Conservation (phyloP, 495 filamentous ascomycete species). For the Glonium stellatum region DNA sequence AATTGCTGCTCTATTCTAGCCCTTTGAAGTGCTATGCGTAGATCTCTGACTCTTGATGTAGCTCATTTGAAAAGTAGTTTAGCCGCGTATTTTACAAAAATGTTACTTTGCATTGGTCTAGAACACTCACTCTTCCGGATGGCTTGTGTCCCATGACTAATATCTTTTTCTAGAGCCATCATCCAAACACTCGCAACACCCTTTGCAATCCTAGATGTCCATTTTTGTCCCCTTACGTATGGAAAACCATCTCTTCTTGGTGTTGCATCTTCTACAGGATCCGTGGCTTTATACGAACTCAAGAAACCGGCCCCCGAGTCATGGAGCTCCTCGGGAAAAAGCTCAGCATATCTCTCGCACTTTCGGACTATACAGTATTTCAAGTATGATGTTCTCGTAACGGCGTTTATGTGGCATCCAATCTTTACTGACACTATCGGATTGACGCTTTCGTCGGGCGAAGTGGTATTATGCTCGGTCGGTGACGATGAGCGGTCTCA, state of each 20-base stretch:
- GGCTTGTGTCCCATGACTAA: background rate
- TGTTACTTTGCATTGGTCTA: too few species aligned
- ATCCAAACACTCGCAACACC: slow-evolving; percentile 48
- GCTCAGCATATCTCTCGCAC: slow-evolving; percentile 25
- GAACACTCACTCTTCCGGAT: background rate
- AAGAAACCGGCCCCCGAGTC: slow-evolving; percentile 3
- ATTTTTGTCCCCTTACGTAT: slow-evolving; percentile 59
- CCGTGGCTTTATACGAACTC: slow-evolving; percentile 56
- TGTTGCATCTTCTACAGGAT: slow-evolving; percentile 66
- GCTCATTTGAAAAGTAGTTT: too few species aligned
- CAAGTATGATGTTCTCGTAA: slow-evolving; percentile 50
- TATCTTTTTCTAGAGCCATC: slow-evolving; percentile 18
- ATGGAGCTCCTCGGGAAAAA: background rate
- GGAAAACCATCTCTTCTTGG: slow-evolving; percentile 45
- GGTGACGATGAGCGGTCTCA: background rate
- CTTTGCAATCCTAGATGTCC: slow-evolving; percentile 77
- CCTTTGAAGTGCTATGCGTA: too few species aligned
- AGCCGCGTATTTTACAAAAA: too few species aligned
- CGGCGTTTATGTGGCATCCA: slow-evolving; percentile 68
- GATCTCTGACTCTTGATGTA: too few species aligned
- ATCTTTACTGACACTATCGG: slow-evolving; percentile 44
- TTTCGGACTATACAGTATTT: slow-evolving; percentile 37
- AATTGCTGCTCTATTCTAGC: too few species aligned
- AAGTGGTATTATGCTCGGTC: slow-evolving; percentile 35
- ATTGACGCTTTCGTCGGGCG: slow-evolving; percentile 62